Base-by-base conservation (phyloP, 805 yeast genomes). In the Saturnispora galanensis region DNA sequence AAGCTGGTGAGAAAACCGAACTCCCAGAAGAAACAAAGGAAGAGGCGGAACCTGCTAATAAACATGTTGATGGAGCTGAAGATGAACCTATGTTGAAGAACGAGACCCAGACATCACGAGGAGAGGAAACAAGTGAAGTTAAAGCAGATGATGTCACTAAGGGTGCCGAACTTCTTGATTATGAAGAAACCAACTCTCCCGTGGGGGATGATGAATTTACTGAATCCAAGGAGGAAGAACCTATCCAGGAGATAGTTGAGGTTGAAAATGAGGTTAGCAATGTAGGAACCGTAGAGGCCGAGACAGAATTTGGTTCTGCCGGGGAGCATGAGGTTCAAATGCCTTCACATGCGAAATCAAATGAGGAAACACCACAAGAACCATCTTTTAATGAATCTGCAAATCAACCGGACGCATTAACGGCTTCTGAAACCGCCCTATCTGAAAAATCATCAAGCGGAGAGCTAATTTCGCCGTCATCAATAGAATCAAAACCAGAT, bases 281-380 rank as follows among this genome's bases (percentile, higher is more conserved):
- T 21, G 53, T 52, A 2, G 54, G 56, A 4, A 46, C 42, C 4
- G 50, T 50, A 35, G 47, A 45, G 3, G 8, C 4, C 2, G 16
- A 41, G 15, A 12, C 15, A 21, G 28, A 4, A 28, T 8, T 2
- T 13, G 41, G 13, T 4, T 26, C 39, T 37, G 12, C 9, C 12
- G 39, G 32, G 30, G 17, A 37, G 10, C 6, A 26, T 37, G 30
- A 21, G 4, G 30, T 3, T 3, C 17, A 18, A 18, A 8, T 5
- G 26, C 26, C 26, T 21, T 21, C 26, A 21, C 26, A 5, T 21
- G 8, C 26, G 8, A 21, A 31, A 8, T 31, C 34, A 31, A n/a
- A 31, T 31, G 15, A n/a, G 15, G 10, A 38, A 38, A 28, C 30
- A 17, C 34, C 34, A 5, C 26, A 13, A 16, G 26, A 21, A 5